phyloP scores from a whole-genome alignment of 768 basidiomycete species.

The Suillus subalutaceus region DNA sequence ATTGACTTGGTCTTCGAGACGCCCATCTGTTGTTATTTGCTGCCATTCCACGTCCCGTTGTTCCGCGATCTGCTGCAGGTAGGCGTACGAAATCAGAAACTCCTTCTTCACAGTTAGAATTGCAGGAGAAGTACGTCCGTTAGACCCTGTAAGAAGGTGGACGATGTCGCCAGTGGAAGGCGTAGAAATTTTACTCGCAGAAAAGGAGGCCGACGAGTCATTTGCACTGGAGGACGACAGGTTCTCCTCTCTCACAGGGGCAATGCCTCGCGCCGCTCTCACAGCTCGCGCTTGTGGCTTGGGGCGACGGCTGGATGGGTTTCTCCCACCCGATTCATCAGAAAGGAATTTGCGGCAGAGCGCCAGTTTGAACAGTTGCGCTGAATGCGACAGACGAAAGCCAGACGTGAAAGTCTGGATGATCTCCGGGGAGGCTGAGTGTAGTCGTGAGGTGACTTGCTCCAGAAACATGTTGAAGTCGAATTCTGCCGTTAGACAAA shows the following conservation, averaged over 20 bases:
- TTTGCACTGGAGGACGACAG: not conserved
- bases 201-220: constrained; percentile 20
- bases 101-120: constrained; percentile 38
- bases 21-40: constrained; percentile 27
- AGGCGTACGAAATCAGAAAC: constrained; percentile 42
- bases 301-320: constrained; percentile 29
- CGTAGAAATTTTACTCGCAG: constrained; percentile 29
- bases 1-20: constrained; percentile 29
- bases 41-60: constrained; percentile 41
- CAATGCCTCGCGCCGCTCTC: constrained; percentile 19
- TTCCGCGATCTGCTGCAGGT: constrained; percentile 31
- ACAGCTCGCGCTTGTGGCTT: constrained; percentile 35
- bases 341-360: constrained; percentile 45
- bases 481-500: constrained; percentile 40
- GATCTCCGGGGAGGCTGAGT: constrained; percentile 31
- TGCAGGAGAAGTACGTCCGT: constrained; percentile 19
- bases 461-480: constrained; percentile 40
- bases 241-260: constrained; percentile 1
- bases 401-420: constrained; percentile 39
- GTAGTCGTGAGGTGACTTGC: constrained; percentile 39
- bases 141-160: constrained; percentile 33
- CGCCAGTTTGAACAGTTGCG: constrained; percentile 44
- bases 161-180: constrained; percentile 14
- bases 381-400: constrained; percentile 38
- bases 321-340: constrained; percentile 21